Evolutionary conservation across 768 basidiomycete genomes (phyloP), one percentile per base, ranked within the genome.

Genomic region (Boletus sp.): DNA sequence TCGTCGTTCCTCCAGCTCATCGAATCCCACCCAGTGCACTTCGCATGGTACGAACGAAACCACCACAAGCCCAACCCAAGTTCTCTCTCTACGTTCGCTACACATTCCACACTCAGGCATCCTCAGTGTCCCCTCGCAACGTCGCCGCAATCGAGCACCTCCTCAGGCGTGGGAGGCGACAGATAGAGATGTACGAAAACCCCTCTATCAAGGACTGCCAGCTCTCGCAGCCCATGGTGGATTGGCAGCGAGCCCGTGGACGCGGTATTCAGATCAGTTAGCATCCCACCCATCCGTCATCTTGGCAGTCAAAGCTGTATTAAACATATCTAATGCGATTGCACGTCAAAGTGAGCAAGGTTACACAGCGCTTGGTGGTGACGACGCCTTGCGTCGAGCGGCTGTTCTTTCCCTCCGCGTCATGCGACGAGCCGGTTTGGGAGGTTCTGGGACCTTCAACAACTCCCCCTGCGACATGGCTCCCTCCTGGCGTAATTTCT

Each of bases 61-160:
- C 90, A 7, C 66, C 70, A 1, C 57, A 70, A 7, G 74, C 83
- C 1, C 86, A 78, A 47, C 74, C 79, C 35, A 89, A 83, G 60
- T 93, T 92, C 69, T 74, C 74, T 23, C 77, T 89, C 43, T 81
- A 82, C 65, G 75, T 88, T 32, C 86, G 83, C 55, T 85, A 86
- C 67, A 79, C 75, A 13, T 93, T 93, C 70, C 86, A 74, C 64
- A 75, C 74, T 7, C 85, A 86, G 62, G 85, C 87, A 5, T 63
- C 75, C 5, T 74, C 74, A 1, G 75, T 90, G 25, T 81, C 86
- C 4, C 79, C 85, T 6, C 82, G 87, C 11, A 80, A 89, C 51
- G 75, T 92, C 55, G 77, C 77, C 51, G 81, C 80, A 9, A 80
- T 93, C 35, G 90, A 93, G 61, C 85, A 91, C 66, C 74, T 91